Percentiles rank a stretch among this genome's conserved stretches.
Evolutionary conservation across 2,329 filamentous ascomycete genomes (phyloP).

Genomic region (Penicillium sp.): DNA sequence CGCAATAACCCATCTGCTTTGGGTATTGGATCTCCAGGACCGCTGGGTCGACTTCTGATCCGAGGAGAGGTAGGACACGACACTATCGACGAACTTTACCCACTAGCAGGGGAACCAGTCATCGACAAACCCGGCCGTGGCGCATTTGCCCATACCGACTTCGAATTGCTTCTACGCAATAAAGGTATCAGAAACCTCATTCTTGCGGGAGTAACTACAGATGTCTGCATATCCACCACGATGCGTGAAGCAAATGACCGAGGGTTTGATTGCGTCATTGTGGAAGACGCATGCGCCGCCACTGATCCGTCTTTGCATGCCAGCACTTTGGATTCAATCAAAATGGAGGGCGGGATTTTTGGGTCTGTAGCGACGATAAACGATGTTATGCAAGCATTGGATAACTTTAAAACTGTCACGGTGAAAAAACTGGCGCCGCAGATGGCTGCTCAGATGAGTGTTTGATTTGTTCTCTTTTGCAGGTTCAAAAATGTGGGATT

Average conservation of each 20-base stretch:
- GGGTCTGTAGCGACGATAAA: slow-evolving; percentile 36
- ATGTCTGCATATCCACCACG: slow-evolving; percentile 54
- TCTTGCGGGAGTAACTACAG: slow-evolving; percentile 53
- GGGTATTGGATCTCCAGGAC: slow-evolving; percentile 52
- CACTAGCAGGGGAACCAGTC: slow-evolving; percentile 45
- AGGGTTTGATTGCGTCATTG: slow-evolving; percentile 51
- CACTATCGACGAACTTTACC: slow-evolving; percentile 52
- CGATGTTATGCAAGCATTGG: slow-evolving; percentile 38
- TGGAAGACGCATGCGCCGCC: slow-evolving; percentile 49
- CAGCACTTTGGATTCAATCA: slow-evolving; percentile 41
- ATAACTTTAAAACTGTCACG: slow-evolving; percentile 38
- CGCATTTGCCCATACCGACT: slow-evolving; percentile 53
- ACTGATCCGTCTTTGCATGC: slow-evolving; percentile 39
- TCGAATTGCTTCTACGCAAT: slow-evolving; percentile 49
- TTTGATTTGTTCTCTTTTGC: background rate
- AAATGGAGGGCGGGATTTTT: slow-evolving; percentile 47
- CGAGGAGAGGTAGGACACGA: slow-evolving; percentile 57
- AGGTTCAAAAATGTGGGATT: background rate
- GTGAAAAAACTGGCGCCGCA: slow-evolving; percentile 43
- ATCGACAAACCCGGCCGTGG: slow-evolving; percentile 55
- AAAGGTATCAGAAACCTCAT: slow-evolving; percentile 52
- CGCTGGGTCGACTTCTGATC: slow-evolving; percentile 56
- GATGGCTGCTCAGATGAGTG: slow-evolving; percentile 22
- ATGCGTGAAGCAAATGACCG: slow-evolving; percentile 55
- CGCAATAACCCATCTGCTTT: slow-evolving; percentile 48